Percentiles rank a stretch among this genome's conserved stretches.
These are phyloP conservation scores for Eucalyptus sp. DNA, from an alignment of 345 rosid genomes.

Conservation along the genomic window DNA sequence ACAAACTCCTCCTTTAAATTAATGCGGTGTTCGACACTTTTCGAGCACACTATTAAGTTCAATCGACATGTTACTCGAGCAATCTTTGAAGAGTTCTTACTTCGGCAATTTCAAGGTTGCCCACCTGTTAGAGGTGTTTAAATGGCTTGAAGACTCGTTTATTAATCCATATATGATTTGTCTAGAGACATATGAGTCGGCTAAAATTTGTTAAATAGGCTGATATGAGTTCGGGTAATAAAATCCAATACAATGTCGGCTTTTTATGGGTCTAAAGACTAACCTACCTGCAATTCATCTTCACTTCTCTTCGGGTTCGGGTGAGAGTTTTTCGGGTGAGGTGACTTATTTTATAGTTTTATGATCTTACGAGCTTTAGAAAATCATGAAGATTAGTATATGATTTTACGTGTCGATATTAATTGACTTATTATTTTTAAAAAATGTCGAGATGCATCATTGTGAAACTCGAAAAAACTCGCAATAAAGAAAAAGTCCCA, in stretches of 20 bases:
- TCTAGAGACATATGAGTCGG: no score
- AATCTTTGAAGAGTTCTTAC: background rate
- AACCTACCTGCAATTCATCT: rapidly evolving
- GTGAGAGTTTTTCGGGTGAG: no score
- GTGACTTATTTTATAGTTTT: no score
- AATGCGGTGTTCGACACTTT: background rate
- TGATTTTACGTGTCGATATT: background rate
- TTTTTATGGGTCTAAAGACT: background rate
- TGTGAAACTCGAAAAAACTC: background rate
- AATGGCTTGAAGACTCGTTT: no score
- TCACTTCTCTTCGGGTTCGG: rapidly evolving
- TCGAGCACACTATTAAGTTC: no score
- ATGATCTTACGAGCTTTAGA: background rate
- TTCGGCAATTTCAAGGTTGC: background rate
- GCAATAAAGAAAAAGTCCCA: no score
- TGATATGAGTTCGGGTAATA: background rate
- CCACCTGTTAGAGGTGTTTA: background rate
- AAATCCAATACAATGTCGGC: background rate
- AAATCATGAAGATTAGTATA: no score
- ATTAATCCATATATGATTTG: no score
- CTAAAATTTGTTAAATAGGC: no score
- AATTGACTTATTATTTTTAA: background rate
- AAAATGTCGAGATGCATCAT: rapidly evolving
- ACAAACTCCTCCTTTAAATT: background rate
- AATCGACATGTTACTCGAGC: rapidly evolving